A percentile compares a stretch with the other conserved stretches of the same genome.
Conservation (phyloP, 2,329 filamentous ascomycete genomes). For the Leptographium wingfieldii region DNA sequence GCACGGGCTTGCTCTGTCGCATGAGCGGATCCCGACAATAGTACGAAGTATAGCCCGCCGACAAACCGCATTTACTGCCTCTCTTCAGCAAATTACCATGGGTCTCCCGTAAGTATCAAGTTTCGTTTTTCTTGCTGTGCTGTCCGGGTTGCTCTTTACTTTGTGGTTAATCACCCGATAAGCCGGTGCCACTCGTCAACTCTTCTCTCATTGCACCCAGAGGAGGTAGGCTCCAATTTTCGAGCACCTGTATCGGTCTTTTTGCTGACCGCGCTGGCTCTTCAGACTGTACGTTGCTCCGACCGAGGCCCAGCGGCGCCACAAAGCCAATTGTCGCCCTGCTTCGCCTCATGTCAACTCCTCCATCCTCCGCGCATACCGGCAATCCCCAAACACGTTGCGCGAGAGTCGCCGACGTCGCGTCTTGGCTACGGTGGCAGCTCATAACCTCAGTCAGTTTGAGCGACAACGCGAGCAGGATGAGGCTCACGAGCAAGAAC, state of each 20-base stretch:
- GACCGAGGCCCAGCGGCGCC: slow-evolving; percentile 12
- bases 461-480: neutral
- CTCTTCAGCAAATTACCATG: slow-evolving; percentile 1
- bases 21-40: neutral
- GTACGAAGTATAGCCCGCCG: neutral
- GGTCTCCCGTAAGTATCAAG: slow-evolving; percentile 11
- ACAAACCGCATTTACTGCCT: neutral
- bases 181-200: neutral
- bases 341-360: slow-evolving; percentile 11
- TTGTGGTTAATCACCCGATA: neutral
- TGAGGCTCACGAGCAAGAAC: neutral
- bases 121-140: neutral
- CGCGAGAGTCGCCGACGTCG: slow-evolving; percentile 12
- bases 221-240: neutral
- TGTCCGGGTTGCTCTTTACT: neutral
- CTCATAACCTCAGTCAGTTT: neutral
- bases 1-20: neutral
- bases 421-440: slow-evolving; percentile 4
- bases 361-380: slow-evolving; percentile 12
- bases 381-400: slow-evolving; percentile 2
- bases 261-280: neutral
- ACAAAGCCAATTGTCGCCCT: slow-evolving; percentile 6
- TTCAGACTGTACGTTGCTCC: slow-evolving; percentile 12
- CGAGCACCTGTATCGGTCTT: neutral
- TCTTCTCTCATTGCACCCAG: neutral